phyloP scores from a whole-genome alignment of 345 rosid genomes.

The Cardamine occulta region DNA sequence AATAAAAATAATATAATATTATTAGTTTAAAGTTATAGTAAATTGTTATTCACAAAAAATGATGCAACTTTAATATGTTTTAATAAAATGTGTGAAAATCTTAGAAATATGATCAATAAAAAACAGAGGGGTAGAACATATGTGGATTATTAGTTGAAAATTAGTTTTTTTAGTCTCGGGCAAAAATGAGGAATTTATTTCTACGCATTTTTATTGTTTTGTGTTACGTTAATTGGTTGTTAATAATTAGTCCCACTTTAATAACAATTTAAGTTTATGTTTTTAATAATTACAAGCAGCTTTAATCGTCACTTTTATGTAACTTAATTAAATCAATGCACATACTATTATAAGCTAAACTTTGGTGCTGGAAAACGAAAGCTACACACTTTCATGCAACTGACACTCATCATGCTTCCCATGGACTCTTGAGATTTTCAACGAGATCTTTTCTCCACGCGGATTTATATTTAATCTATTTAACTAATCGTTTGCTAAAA shows the following conservation, averaged over 20 bases:
- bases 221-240: neutral
- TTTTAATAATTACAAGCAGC: slow-evolving; percentile 25
- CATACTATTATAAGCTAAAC: slow-evolving; percentile 23
- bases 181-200: neutral
- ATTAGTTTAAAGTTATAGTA: no score
- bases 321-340: slow-evolving; percentile 7
- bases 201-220: neutral
- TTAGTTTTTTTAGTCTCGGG: neutral
- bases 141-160: neutral
- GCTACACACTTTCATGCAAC: slow-evolving; percentile 43
- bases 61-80: no score
- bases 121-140: no score
- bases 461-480: slow-evolving; percentile 21
- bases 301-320: slow-evolving; percentile 27
- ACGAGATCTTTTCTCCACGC: slow-evolving; percentile 40
- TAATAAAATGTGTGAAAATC: no score
- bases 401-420: slow-evolving; percentile 44
- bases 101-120: no score
- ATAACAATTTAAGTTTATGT: slow-evolving; percentile 2
- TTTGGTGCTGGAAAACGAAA: slow-evolving; percentile 38
- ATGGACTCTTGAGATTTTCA: slow-evolving; percentile 40
- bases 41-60: no score
- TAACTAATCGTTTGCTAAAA: slow-evolving; percentile 8
- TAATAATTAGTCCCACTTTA: slow-evolving; percentile 8
- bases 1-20: no score